Evolutionary conservation across 2,329 filamentous ascomycete genomes (phyloP).

Genomic region (Daldinia sp.): DNA sequence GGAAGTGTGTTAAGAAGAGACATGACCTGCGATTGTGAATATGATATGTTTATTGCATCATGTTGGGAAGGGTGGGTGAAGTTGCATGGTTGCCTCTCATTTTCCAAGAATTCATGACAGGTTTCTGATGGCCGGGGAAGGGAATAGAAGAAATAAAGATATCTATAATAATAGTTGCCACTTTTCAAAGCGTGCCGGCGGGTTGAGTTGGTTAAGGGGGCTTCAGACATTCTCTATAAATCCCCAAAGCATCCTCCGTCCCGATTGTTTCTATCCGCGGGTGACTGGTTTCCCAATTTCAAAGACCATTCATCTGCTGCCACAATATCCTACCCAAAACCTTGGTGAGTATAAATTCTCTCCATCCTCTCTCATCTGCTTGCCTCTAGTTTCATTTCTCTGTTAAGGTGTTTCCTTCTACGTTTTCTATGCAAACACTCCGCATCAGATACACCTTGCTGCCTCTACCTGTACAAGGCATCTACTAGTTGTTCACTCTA

Average conservation of each 20-base stretch:
- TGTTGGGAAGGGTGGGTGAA: not conserved
- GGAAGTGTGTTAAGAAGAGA: constrained; percentile 3
- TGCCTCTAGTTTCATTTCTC: not conserved
- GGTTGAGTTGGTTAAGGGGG: not conserved
- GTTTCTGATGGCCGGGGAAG: not conserved
- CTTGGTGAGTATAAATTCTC: not conserved
- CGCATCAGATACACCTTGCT: not conserved
- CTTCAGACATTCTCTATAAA: not conserved
- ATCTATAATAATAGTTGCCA: not conserved
- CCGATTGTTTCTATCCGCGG: not conserved
- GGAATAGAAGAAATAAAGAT: not conserved
- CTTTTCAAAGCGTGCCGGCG: not conserved
- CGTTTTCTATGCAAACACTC: not conserved
- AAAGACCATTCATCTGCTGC: too few relatives aligned
- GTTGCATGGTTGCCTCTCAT: not conserved
- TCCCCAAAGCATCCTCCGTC: not conserved
- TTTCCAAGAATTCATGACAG: not conserved
- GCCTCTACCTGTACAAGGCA: not conserved
- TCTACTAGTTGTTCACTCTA: not conserved
- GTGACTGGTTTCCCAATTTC: not conserved
- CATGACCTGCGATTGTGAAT: constrained; percentile 1
- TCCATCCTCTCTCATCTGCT: not conserved
- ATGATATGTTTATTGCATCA: constrained; percentile 2
- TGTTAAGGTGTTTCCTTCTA: not conserved
- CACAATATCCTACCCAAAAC: too few relatives aligned